Conservation (phyloP, 176 grass and related monocot genomes). For the Bromus sterilis region DNA sequence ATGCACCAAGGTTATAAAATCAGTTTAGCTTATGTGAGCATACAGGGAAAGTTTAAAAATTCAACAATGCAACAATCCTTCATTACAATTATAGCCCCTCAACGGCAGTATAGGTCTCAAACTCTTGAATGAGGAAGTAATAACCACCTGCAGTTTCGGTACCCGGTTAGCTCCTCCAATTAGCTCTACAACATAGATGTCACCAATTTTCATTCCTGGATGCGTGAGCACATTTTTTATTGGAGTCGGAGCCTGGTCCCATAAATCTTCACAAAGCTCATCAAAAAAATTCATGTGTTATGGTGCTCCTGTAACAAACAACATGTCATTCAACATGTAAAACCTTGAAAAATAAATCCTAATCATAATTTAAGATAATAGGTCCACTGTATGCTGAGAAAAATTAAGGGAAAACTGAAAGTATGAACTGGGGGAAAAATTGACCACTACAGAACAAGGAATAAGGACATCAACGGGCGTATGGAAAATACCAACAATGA, state of each 20-base stretch:
- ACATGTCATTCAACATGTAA: not conserved
- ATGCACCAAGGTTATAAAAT: not conserved
- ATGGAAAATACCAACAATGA: not conserved
- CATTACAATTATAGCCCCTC: not conserved
- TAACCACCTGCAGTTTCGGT: conserved; percentile 84
- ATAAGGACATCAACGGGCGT: not conserved
- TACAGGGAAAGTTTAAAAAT: not conserved
- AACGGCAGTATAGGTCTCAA: not conserved
- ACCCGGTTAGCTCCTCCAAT: conserved; percentile 95
- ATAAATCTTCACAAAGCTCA: conserved; percentile 93
- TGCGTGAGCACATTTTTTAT: conserved; percentile 72
- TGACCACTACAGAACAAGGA: not conserved
- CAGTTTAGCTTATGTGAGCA: not conserved
- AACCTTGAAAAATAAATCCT: conserved; percentile 5
- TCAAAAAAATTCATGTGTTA: conserved; percentile 96
- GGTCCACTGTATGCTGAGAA: not conserved
- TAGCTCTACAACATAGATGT: conserved; percentile 90
- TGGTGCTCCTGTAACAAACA: conserved; percentile 71
- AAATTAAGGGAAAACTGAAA: not conserved
- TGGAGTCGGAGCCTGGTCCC: conserved; percentile 84
- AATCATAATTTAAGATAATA: not conserved
- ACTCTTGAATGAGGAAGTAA: not conserved
- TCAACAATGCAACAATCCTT: not conserved
- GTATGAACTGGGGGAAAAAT: not conserved
- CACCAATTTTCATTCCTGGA: conserved; percentile 80